A percentile compares a stretch with the other conserved stretches of the same genome.
Conservation (phyloP, 2,329 filamentous ascomycete genomes). For the Cladophialophora exuberans region DNA sequence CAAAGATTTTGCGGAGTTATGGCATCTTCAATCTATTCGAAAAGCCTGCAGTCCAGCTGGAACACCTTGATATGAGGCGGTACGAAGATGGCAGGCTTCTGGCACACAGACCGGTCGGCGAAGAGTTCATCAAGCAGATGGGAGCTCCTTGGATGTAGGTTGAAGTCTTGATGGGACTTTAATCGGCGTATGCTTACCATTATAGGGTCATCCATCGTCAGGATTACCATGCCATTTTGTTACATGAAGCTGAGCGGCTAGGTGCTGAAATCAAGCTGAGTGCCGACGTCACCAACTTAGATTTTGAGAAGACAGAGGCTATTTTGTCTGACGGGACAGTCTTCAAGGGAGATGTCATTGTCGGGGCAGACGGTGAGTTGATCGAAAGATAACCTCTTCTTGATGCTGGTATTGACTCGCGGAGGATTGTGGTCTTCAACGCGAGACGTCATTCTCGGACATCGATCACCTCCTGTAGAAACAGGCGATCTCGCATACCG, state of each 20-base stretch:
- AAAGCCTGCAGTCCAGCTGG: constrained; percentile 34
- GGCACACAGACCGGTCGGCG: constrained; percentile 23
- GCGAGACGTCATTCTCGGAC: constrained; percentile 49
- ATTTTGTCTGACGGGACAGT: constrained; percentile 4
- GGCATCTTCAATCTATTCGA: constrained; percentile 33
- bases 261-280: constrained; percentile 40
- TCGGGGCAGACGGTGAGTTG: constrained; percentile 51
- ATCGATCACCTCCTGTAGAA: constrained; percentile 48
- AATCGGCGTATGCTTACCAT: neutral
- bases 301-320: constrained; percentile 37
- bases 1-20: constrained; percentile 35
- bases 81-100: constrained; percentile 38
- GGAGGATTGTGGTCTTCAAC: constrained; percentile 45
- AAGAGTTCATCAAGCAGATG: constrained; percentile 10
- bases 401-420: neutral
- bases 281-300: constrained; percentile 32
- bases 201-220: constrained; percentile 47
- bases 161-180: no score
- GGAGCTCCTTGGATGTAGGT: constrained; percentile 8
- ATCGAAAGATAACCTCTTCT: neutral
- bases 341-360: constrained; percentile 43
- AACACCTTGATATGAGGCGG: constrained; percentile 35
- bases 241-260: constrained; percentile 44
- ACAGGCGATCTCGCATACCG: constrained; percentile 61
- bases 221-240: constrained; percentile 50